A percentile compares a stretch with the other conserved stretches of the same genome.
Conservation (phyloP, 345 rosid species). For the Brassica nigra region DNA sequence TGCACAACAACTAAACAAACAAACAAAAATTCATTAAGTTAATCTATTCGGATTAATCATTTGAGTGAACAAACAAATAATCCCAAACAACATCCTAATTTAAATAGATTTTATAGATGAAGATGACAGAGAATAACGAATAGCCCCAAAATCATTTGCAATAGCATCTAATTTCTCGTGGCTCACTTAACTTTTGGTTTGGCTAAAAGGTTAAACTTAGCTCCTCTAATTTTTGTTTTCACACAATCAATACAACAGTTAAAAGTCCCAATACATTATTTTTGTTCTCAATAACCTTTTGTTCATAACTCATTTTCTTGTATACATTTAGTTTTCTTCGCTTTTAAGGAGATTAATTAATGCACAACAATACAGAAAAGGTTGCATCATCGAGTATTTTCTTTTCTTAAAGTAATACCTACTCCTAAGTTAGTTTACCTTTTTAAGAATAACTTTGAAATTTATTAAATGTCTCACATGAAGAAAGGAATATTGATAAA, state of each 20-base stretch:
- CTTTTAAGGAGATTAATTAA: neutral
- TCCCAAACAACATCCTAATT: too few relatives aligned
- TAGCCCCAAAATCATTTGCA: too few relatives aligned
- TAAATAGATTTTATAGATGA: too few relatives aligned
- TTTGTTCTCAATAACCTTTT: neutral
- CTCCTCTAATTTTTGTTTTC: too few relatives aligned
- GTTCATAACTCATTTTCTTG: neutral
- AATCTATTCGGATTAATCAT: too few relatives aligned
- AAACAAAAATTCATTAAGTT: too few relatives aligned
- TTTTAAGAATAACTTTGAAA: conserved; percentile 8
- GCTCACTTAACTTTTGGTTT: too few relatives aligned
- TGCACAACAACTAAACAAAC: too few relatives aligned
- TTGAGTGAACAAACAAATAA: neutral
- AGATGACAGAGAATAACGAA: too few relatives aligned
- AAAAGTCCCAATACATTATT: neutral
- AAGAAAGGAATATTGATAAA: conserved; percentile 8
- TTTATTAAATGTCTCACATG: conserved; percentile 12
- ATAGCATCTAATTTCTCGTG: too few relatives aligned
- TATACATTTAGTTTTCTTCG: neutral
- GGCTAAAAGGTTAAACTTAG: too few relatives aligned
- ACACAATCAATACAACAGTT: too few relatives aligned
- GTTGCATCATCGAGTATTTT: conserved; percentile 17
- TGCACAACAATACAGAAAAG: conserved; percentile 11
- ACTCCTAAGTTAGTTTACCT: conserved; percentile 20
- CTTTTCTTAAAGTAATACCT: conserved; percentile 19